phyloP scores from a whole-genome alignment of 139 green algal genomes.

The Auxenochlorella pyrenoidosa region DNA sequence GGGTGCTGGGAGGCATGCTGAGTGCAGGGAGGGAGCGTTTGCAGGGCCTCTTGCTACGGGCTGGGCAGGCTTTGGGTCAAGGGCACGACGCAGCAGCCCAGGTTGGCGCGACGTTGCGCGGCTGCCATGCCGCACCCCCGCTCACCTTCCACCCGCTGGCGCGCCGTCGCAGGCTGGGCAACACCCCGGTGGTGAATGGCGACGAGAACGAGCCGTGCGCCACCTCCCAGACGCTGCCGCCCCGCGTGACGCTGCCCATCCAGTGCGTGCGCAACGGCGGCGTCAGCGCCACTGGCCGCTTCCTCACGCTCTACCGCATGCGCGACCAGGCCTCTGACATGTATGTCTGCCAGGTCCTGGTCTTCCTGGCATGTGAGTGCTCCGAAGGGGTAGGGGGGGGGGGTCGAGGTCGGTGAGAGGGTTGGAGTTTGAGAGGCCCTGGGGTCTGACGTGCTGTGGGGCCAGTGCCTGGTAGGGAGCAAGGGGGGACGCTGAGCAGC shows the following conservation, averaged over 20 bases:
- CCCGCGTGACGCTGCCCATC: conserved; percentile 16
- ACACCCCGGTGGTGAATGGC: conserved; percentile 13
- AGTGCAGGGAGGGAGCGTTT: too few species aligned
- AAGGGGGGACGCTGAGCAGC: too few species aligned
- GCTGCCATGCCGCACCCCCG: background rate
- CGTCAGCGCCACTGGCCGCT: conserved; percentile 7
- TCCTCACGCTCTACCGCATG: conserved; percentile 36
- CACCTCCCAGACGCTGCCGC: background rate
- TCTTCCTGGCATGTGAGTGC: conserved; percentile 24
- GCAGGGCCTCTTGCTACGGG: too few species aligned
- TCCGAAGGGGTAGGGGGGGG: background rate
- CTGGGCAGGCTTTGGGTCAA: too few species aligned
- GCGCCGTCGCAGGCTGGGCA: conserved; percentile 21
- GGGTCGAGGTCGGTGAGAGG: background rate
- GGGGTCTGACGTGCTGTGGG: too few species aligned
- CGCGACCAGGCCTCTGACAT: conserved; percentile 20
- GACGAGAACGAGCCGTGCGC: conserved; percentile 35
- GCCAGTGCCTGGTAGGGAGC: too few species aligned
- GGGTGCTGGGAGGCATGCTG: too few species aligned
- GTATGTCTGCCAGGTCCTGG: conserved; percentile 41
- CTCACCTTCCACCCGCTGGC: background rate
- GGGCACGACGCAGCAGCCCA: background rate
- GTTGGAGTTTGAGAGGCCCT: too few species aligned
- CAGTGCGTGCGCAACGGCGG: conserved; percentile 9
- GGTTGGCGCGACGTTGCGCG: too few species aligned